phyloP scores from a whole-genome alignment of 2,329 filamentous ascomycete genomes.

The Exophiala phaeomuriformis region DNA sequence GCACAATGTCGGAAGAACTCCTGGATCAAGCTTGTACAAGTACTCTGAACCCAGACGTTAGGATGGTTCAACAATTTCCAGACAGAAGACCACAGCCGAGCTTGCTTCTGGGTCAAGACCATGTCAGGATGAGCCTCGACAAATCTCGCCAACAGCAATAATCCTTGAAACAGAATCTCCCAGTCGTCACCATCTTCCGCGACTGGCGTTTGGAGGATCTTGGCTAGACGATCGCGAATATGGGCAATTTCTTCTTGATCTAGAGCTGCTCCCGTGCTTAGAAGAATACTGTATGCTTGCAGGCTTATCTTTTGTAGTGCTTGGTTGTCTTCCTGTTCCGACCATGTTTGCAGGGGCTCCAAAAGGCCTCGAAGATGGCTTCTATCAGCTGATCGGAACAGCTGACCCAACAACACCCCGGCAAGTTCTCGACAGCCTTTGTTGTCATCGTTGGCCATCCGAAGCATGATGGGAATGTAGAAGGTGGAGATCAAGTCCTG shows the following conservation, averaged over 20 bases:
- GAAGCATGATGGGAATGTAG: slow-evolving; percentile 78
- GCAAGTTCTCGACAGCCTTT: slow-evolving; percentile 78
- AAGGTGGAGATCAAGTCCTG: slow-evolving; percentile 74
- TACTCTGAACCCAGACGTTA: slow-evolving; percentile 67
- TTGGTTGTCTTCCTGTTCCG: slow-evolving; percentile 65
- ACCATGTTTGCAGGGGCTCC: slow-evolving; percentile 63
- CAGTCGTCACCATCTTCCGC: slow-evolving; percentile 47
- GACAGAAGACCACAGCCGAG: slow-evolving; percentile 63
- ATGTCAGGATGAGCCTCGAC: slow-evolving; percentile 58
- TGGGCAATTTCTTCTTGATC: slow-evolving; percentile 42
- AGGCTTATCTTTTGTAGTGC: slow-evolving; percentile 66
- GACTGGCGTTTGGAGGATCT: slow-evolving; percentile 1
- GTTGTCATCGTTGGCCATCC: slow-evolving; percentile 82
- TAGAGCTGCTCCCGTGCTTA: slow-evolving; percentile 60
- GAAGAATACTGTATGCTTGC: slow-evolving; percentile 75
- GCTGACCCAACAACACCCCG: slow-evolving; percentile 67
- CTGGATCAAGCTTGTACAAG: slow-evolving; percentile 65
- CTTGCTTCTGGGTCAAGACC: slow-evolving; percentile 54
- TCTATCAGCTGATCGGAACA: slow-evolving; percentile 70
- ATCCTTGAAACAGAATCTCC: slow-evolving; percentile 65
- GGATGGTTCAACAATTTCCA: slow-evolving; percentile 63
- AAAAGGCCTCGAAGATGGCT: slow-evolving; percentile 66
- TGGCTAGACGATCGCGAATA: slow-evolving; percentile 12
- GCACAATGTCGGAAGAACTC: slow-evolving; percentile 72
- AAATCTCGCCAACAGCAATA: slow-evolving; percentile 63